phyloP scores from a whole-genome alignment of 352 stramenopile genomes.

The Achlya hypogyna region DNA sequence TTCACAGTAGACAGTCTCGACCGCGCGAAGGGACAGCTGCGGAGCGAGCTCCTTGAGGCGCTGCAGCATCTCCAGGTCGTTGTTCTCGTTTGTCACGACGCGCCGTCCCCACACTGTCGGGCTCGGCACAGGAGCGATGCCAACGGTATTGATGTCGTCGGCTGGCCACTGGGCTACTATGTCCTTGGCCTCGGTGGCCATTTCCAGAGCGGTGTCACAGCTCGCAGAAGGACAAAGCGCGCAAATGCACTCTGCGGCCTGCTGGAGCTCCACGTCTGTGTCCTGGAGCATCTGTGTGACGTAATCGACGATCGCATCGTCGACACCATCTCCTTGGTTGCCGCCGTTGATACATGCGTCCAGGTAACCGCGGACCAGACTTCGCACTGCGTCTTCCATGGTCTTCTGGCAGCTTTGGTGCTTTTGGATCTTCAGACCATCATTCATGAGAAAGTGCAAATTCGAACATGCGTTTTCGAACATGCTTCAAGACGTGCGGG shows the following conservation, averaged over 20 bases:
- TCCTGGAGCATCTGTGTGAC: not conserved
- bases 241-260: slow-evolving; percentile 3
- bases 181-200: not conserved
- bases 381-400: not conserved
- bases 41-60: not conserved
- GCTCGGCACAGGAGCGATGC: not conserved
- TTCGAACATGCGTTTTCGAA: not conserved
- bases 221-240: not conserved
- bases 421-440: not conserved
- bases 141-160: not conserved
- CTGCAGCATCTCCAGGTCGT: not conserved
- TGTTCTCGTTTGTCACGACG: not conserved
- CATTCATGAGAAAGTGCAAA: too few relatives aligned
- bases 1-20: not conserved
- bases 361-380: not conserved
- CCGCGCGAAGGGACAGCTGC: not conserved
- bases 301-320: slow-evolving; percentile 16
- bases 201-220: not conserved
- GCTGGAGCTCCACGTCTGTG: not conserved
- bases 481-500: slow-evolving; percentile 11
- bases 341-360: not conserved
- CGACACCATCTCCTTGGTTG: not conserved
- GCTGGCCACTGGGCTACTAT: not conserved
- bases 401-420: not conserved
- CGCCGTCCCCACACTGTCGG: not conserved